phyloP scores from a whole-genome alignment of 768 basidiomycete genomes.

The Mycena rosella region DNA sequence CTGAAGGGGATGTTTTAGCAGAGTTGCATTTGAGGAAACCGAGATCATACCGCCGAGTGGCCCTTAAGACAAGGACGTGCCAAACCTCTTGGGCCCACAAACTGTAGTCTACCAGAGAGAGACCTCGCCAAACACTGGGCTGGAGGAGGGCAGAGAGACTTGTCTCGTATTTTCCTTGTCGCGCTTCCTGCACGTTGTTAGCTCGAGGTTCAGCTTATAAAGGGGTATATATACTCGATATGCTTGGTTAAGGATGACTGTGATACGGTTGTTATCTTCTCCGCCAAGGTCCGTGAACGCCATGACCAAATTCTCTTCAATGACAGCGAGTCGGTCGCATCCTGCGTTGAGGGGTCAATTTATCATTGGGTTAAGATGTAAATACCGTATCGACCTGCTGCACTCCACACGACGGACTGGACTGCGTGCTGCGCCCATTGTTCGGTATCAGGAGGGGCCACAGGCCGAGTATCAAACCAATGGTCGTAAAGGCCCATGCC shows the following conservation, averaged over 20 bases:
- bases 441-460: constrained; percentile 64
- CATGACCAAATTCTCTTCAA: constrained; percentile 79
- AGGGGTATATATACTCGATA: constrained; percentile 64
- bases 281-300: constrained; percentile 72
- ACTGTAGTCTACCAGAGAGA: constrained; percentile 74
- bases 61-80: constrained; percentile 78
- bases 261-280: constrained; percentile 72
- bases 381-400: constrained; percentile 62
- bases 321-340: constrained; percentile 70
- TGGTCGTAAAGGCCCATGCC: constrained; percentile 78
- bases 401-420: constrained; percentile 79
- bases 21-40: constrained; percentile 4
- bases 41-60: constrained; percentile 72
- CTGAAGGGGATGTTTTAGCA: constrained; percentile 48
- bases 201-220: constrained; percentile 14
- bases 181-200: constrained; percentile 61
- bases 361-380: background rate
- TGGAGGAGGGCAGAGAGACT: constrained; percentile 74
- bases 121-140: constrained; percentile 76
- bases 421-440: constrained; percentile 82
- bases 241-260: constrained; percentile 73
- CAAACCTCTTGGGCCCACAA: constrained; percentile 83
- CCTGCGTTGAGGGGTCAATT: constrained; percentile 56
- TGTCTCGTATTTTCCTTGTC: constrained; percentile 76
- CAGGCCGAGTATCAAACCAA: constrained; percentile 72